A percentile compares a stretch with the other conserved stretches of the same genome.
Evolutionary conservation across 495 filamentous ascomycete genomes (phyloP).

Genomic region (Podospora tetraspora): DNA sequence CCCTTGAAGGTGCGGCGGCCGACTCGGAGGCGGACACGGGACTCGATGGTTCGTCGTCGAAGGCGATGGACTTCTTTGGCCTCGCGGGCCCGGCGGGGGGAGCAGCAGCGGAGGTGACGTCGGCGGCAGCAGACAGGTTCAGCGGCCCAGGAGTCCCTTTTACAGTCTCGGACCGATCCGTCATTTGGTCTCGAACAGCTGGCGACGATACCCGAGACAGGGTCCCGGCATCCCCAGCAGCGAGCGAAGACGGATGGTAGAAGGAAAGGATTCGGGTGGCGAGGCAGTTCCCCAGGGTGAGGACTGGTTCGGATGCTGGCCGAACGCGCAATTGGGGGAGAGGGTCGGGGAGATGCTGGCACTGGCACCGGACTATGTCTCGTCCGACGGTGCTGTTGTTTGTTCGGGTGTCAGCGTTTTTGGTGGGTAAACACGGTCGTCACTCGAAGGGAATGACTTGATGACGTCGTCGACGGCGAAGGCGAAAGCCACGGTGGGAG

Average conservation of each 20-base stretch:
- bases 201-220: slow-evolving; percentile 6
- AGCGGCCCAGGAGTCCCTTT: slow-evolving; percentile 20
- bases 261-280: background rate
- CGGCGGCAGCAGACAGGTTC: slow-evolving; percentile 6
- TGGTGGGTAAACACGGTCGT: background rate
- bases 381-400: background rate
- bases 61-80: slow-evolving; percentile 15
- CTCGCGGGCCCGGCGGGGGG: background rate
- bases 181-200: slow-evolving; percentile 24
- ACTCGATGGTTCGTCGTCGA: slow-evolving; percentile 7
- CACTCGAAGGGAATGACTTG: background rate
- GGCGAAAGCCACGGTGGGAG: background rate
- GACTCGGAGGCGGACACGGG: background rate
- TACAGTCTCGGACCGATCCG: slow-evolving; percentile 14
- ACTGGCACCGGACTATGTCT: background rate
- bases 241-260: background rate
- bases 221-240: slow-evolving; percentile 19
- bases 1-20: background rate
- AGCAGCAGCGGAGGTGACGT: background rate
- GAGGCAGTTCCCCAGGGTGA: background rate
- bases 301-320: background rate
- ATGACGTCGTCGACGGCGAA: background rate
- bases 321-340: background rate
- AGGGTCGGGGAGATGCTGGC: background rate
- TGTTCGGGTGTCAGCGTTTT: background rate